These are phyloP conservation scores for Penicillium sumatraense DNA, from an alignment of 2,329 filamentous ascomycete species.

Conservation along the genomic window DNA sequence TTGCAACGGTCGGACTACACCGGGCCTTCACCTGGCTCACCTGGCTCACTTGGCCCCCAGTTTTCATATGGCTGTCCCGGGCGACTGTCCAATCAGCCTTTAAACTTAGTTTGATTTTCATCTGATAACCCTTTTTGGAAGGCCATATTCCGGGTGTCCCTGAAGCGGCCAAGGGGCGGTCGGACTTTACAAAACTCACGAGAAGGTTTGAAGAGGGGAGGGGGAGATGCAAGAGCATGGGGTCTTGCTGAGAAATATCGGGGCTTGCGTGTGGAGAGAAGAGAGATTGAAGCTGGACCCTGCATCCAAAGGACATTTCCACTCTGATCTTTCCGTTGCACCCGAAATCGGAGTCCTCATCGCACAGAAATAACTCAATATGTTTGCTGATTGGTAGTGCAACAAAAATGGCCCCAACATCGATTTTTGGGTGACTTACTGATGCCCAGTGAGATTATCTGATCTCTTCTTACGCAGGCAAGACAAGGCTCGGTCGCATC, in stretches of 20 bases:
- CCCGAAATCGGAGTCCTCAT: constrained; percentile 7
- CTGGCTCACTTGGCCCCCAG: constrained; percentile 1
- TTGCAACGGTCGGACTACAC: constrained; percentile 4
- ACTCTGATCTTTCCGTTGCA: neutral
- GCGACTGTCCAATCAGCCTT: constrained; percentile 5
- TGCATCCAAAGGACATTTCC: neutral
- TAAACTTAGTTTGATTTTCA: constrained; percentile 6
- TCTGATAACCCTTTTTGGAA: constrained; percentile 13
- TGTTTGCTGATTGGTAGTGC: constrained; percentile 9
- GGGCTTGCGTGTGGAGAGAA: neutral
- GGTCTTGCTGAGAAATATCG: neutral
- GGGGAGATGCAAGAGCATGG: neutral
- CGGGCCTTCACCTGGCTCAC: neutral
- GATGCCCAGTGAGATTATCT: constrained; percentile 11
- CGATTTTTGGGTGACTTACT: neutral
- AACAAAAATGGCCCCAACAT: neutral
- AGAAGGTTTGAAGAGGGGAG: neutral
- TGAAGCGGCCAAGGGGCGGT: neutral
- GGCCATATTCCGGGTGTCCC: neutral
- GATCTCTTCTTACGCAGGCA: constrained; percentile 11
- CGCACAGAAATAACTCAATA: neutral
- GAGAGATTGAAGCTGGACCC: neutral
- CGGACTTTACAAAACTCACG: neutral
- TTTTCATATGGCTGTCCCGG: constrained; percentile 5
- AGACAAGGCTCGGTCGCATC: constrained; percentile 1